A percentile compares a stretch with the other conserved stretches of the same genome.
Evolutionary conservation across 768 basidiomycete species (phyloP).

Genomic region (Pisolithus microcarpus): DNA sequence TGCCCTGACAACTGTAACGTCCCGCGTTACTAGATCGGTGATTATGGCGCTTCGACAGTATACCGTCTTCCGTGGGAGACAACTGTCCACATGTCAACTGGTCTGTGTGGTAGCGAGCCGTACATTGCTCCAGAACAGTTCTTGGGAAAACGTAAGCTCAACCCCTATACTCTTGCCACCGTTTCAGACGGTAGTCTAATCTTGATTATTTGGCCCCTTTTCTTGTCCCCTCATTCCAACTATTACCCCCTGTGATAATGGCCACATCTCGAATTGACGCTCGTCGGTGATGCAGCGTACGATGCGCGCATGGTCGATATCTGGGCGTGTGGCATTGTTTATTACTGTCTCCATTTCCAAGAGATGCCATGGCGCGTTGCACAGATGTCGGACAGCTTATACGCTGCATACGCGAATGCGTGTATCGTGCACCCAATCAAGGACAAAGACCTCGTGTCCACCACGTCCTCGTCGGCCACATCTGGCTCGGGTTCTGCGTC

Average conservation of each 20-base stretch:
- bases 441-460: not conserved
- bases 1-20: conserved; percentile 3
- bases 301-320: conserved; percentile 96
- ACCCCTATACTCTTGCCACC: conserved; percentile 13
- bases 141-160: conserved; percentile 83
- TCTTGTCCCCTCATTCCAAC: too few relatives aligned
- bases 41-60: conserved; percentile 98
- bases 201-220: conserved; percentile 11
- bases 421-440: conserved; percentile 27
- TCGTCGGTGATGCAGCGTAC: conserved; percentile 55
- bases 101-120: conserved; percentile 94
- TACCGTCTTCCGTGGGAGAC: conserved; percentile 98
- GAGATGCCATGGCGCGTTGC: conserved; percentile 98
- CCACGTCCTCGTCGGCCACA: too few relatives aligned
- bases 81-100: conserved; percentile 94
- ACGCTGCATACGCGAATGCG: conserved; percentile 58
- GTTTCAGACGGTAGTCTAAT: conserved; percentile 35
- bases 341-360: conserved; percentile 97
- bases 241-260: too few relatives aligned
- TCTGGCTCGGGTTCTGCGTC: too few relatives aligned
- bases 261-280: too few relatives aligned
- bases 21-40: conserved; percentile 67
- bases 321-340: conserved; percentile 95
- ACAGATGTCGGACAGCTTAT: conserved; percentile 74
- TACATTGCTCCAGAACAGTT: conserved; percentile 99